Base-by-base conservation (phyloP, 2,329 filamentous ascomycete genomes). In the Trichophaea hybrida region DNA sequence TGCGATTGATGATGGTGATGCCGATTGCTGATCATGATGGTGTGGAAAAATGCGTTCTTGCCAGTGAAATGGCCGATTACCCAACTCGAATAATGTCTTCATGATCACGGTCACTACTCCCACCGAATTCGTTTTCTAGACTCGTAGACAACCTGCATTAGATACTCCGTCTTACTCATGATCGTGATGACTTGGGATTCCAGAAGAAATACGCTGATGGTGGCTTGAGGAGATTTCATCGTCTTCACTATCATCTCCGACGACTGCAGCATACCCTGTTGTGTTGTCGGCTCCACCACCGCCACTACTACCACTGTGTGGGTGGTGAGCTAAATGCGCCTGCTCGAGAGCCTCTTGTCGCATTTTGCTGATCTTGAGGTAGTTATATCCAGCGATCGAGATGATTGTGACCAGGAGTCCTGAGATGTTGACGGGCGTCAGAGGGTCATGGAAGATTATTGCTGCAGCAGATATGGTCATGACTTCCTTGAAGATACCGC, bases 401-500 rank as follows among this genome's bases (percentile, higher is more conserved):
- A 78, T 76, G 66, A 97, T 87, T 0, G 93, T 98, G 54, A 94
- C 82, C n/a, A 94, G 70, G 10, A 98, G 76, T 6, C 93, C 93
- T 13, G 85, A 80, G 7, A 96, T 75, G 71, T 98, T 98, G 75
- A 98, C 81, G 0, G 84, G 76, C 0, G 90, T 96, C 50, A 98
- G 80, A 53, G 80, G 81, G 71, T 98, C 93, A 68, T 93, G 80
- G 75, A 96, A 98, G 3, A 95, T 82, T 33, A 94, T 72, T 6
- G 88, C 86, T 0, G 91, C 91, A 0, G 88, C 89, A 44, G 82
- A 84, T 69, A 98, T 97, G 12, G 93, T 98, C 58, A 98, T 84
- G 44, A 97, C 93, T 74, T 98, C 93, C 72, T 98, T 98, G 78
- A 98, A 97, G 63, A 98, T 97, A 62, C 93, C 93, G 64, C 90